Evolutionary conservation across 352 stramenopile species (phyloP).

Genomic region (Globisporangium carolinianum): DNA sequence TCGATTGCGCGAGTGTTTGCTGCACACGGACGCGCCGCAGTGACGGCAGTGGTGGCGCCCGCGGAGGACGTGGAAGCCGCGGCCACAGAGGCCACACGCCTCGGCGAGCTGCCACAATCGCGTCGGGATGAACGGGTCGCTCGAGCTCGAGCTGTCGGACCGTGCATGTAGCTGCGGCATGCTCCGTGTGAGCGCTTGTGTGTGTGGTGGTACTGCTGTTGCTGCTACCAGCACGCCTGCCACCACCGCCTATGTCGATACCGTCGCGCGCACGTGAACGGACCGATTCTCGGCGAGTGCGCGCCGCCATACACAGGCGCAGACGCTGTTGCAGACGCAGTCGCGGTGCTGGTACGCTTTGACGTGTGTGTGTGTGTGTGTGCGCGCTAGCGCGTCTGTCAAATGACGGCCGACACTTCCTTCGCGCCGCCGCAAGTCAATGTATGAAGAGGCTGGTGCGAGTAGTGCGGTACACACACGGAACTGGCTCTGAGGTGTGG

Average conservation of each 20-base stretch:
- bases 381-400: too few species aligned
- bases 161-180: constrained; percentile 6
- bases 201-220: background rate
- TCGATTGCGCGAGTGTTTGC: constrained; percentile 62
- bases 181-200: constrained; percentile 4
- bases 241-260: too few species aligned
- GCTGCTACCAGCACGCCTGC: too few species aligned
- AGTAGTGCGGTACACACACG: too few species aligned
- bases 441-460: too few species aligned
- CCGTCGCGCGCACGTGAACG: too few species aligned
- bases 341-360: too few species aligned
- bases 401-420: too few species aligned
- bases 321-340: background rate
- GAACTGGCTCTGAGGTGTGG: too few species aligned
- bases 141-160: constrained; percentile 1
- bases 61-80: constrained; percentile 51
- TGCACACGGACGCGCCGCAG: constrained; percentile 70
- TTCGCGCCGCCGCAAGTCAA: too few species aligned
- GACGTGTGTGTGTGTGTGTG: too few species aligned
- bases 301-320: background rate
- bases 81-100: constrained; percentile 53
- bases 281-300: background rate
- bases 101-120: constrained; percentile 49
- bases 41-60: constrained; percentile 73
- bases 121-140: constrained; percentile 50